These are phyloP conservation scores for Nicotiana rustica DNA, from an alignment of 305 asterid species.

Conservation along the genomic window DNA sequence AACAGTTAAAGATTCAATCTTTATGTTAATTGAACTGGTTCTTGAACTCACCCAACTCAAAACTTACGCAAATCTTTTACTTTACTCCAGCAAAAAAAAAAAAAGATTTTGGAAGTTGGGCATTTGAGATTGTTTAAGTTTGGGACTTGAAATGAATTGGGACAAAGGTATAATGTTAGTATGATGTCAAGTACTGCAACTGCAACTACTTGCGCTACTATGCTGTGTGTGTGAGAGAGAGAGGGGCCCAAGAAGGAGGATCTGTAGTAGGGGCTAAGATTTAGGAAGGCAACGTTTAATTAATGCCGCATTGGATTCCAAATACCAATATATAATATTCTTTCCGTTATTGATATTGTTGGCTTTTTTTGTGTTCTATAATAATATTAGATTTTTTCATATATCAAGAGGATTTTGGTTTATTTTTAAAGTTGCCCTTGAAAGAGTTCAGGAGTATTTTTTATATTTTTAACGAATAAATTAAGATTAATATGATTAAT, in stretches of 20 bases:
- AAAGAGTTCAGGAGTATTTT: no score
- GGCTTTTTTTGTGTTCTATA: no score
- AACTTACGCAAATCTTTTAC: conserved; percentile 32
- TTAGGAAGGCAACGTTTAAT: conserved; percentile 21
- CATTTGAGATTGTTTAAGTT: not conserved
- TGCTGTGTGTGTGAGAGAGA: not conserved
- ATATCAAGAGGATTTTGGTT: no score
- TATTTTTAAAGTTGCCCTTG: no score
- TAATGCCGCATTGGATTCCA: conserved; percentile 29
- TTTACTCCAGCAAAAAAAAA: conserved; percentile 32
- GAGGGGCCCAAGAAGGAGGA: conserved; percentile 20
- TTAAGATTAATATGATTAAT: no score
- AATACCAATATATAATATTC: not conserved
- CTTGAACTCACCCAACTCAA: conserved; percentile 45
- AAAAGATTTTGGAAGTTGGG: conserved; percentile 36
- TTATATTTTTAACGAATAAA: no score
- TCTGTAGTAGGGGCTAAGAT: conserved; percentile 28
- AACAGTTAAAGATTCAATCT: conserved; percentile 48
- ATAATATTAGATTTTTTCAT: no score
- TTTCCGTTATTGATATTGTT: no score
- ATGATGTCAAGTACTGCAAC: not conserved
- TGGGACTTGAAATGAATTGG: not conserved
- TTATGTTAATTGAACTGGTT: conserved; percentile 41
- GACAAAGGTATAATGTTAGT: not conserved
- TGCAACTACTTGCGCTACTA: not conserved